Conservation (phyloP, 805 yeast species). For the Yamadazyma laniorum region DNA sequence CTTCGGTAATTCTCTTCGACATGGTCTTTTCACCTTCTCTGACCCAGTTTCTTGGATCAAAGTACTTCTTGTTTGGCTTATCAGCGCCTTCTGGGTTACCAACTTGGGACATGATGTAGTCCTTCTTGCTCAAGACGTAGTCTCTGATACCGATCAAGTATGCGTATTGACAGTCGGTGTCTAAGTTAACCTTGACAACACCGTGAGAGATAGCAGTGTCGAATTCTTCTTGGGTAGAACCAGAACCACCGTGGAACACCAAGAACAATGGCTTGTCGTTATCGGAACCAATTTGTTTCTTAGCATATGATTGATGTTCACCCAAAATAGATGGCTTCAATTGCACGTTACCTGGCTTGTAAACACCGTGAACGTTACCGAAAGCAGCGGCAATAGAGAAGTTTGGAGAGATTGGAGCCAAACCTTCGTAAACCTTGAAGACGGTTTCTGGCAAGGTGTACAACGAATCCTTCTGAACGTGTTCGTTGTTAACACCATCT, state of each 20-base stretch:
- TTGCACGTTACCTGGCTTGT: conserved; percentile 98
- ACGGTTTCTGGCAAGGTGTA: conserved; percentile 97
- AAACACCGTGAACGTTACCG: conserved; percentile 99
- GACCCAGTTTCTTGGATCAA: conserved; percentile 99
- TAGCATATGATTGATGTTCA: conserved; percentile 91
- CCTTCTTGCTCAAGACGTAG: conserved; percentile 94
- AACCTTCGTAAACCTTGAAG: conserved; percentile 84
- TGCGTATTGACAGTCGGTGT: conserved; percentile 98
- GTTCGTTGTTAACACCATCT: conserved; percentile 99
- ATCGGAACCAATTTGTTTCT: conserved; percentile 55
- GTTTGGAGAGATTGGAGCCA: conserved; percentile 89
- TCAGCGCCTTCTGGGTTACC: conserved; percentile 99
- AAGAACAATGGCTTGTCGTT: conserved; percentile 79
- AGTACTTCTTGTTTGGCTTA: conserved; percentile 99
- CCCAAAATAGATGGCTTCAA: conserved; percentile 91
- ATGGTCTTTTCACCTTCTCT: conserved; percentile 99
- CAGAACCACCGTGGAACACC: conserved; percentile 99
- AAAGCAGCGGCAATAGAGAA: conserved; percentile 99
- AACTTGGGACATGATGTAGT: conserved; percentile 81
- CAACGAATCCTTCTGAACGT: conserved; percentile 78
- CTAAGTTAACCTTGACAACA: conserved; percentile 98
- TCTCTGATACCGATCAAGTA: conserved; percentile 97
- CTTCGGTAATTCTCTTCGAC: conserved; percentile 79
- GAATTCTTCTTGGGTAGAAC: conserved; percentile 90
- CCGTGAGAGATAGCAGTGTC: conserved; percentile 88